Evolutionary conservation across 169 alveolate genomes (phyloP).

Genomic region (Cryptosporidium parvum): DNA sequence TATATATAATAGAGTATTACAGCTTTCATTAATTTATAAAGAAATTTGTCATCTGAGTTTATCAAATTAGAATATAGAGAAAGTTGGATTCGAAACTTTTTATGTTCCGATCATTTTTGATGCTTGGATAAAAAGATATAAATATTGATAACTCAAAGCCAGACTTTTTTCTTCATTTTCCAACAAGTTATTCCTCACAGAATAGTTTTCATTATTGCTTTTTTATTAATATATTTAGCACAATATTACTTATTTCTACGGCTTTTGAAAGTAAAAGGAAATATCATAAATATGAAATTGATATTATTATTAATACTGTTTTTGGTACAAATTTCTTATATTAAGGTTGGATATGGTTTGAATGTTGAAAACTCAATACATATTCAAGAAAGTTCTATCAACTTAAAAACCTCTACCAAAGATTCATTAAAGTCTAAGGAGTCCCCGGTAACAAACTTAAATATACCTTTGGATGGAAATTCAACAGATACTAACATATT

Average conservation of each 20-base stretch:
- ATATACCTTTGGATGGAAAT: slow-evolving; percentile 30
- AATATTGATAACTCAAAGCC: not conserved
- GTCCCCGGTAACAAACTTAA: slow-evolving; percentile 4
- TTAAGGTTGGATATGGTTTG: slow-evolving; percentile 35
- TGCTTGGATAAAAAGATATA: not conserved
- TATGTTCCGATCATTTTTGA: not conserved
- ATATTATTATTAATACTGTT: slow-evolving; percentile 1
- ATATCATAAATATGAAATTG: slow-evolving; percentile 5
- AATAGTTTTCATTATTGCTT: not conserved
- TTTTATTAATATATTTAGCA: not conserved
- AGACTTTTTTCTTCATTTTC: not conserved
- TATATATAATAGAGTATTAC: not conserved
- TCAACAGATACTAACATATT: slow-evolving; percentile 17
- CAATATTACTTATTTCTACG: not conserved
- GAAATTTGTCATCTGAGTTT: not conserved
- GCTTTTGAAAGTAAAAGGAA: not conserved
- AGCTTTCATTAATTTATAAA: not conserved
- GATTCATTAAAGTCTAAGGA: slow-evolving; percentile 36
- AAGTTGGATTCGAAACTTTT: not conserved
- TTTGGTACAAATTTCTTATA: slow-evolving; percentile 20
- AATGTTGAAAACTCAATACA: slow-evolving; percentile 51
- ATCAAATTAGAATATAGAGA: not conserved
- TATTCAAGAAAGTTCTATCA: not conserved
- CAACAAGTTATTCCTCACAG: not conserved
- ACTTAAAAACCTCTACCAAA: not conserved